Percentiles rank a stretch among this genome's conserved stretches.
phyloP scores from a whole-genome alignment of 1,139 yeast species.

The Spencermartinsiella ligniputridi region DNA sequence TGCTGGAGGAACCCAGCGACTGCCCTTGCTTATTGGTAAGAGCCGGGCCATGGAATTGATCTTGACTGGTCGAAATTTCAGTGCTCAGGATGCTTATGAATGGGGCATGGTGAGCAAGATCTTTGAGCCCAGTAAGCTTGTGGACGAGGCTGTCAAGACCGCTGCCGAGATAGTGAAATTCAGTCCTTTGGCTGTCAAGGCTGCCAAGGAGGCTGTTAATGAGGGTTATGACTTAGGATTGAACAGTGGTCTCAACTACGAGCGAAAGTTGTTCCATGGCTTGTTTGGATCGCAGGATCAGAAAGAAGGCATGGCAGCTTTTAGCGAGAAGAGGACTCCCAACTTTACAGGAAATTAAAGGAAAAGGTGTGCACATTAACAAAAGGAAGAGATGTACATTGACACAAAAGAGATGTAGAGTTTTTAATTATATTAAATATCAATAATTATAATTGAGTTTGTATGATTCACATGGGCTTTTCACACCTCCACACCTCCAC shows the following conservation, averaged over 20 bases:
- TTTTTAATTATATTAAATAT: too few species aligned
- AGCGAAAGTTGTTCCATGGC: conserved; percentile 42
- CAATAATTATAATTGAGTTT: too few species aligned
- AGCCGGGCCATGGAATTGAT: conserved; percentile 46
- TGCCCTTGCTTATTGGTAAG: conserved; percentile 45
- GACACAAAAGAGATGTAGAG: too few species aligned
- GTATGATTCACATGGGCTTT: too few species aligned
- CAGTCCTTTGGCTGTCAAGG: conserved; percentile 43
- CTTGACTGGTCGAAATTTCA: conserved; percentile 43
- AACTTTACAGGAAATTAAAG: conserved; percentile 35
- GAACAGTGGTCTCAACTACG: conserved; percentile 40
- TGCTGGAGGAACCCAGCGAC: conserved; percentile 50
- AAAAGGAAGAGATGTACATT: too few species aligned
- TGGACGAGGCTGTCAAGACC: conserved; percentile 43
- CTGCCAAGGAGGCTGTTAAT: conserved; percentile 45
- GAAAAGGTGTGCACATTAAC: too few species aligned
- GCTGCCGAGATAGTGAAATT: conserved; percentile 41
- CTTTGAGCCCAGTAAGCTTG: conserved; percentile 38
- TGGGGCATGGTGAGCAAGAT: conserved; percentile 48
- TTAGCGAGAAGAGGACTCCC: conserved; percentile 44
- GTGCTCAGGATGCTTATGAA: conserved; percentile 42
- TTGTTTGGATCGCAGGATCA: conserved; percentile 45
- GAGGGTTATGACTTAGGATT: conserved; percentile 38
- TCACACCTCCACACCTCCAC: too few species aligned
- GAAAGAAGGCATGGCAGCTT: conserved; percentile 49